Conservation (phyloP, 495 filamentous ascomycete species). For the Pseudomonodictys pantanalensis region DNA sequence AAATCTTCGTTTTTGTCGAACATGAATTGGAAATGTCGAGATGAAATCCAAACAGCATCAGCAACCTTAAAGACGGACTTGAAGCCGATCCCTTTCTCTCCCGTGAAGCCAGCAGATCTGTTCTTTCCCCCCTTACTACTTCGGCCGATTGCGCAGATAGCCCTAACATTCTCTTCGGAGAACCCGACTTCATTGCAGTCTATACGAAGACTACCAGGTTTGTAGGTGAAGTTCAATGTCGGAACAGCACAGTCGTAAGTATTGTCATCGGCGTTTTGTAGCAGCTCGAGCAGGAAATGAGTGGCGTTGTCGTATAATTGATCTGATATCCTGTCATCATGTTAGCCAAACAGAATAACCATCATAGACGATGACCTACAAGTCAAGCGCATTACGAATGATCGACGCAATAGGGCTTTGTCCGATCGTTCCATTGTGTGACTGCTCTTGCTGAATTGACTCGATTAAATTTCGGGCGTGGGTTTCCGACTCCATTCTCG, state of each 20-base stretch:
- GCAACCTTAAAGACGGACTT: background rate
- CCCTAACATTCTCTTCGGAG: background rate
- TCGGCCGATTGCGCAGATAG: background rate
- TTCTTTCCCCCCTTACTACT: background rate
- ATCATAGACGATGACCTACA: too few species aligned
- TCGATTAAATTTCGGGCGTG: too few species aligned
- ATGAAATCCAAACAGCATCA: background rate
- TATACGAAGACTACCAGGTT: background rate
- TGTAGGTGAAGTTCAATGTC: background rate
- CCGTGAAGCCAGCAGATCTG: background rate
- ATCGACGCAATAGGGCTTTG: too few species aligned
- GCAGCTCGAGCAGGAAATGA: background rate
- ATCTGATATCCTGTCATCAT: background rate
- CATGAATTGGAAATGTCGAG: background rate
- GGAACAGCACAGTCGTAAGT: background rate
- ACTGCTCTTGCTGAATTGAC: too few species aligned
- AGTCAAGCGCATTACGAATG: too few species aligned
- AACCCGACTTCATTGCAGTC: background rate
- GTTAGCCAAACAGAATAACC: too few species aligned
- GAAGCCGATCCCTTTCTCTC: background rate
- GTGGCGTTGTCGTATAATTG: background rate
- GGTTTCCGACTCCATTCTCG: too few species aligned
- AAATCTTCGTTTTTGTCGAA: background rate
- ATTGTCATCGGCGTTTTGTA: background rate
- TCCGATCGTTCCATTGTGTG: too few species aligned